Evolutionary conservation across 1,139 yeast genomes (phyloP), one percentile per base, ranked within the genome.

Genomic region (Yamadazyma friedrichii): DNA sequence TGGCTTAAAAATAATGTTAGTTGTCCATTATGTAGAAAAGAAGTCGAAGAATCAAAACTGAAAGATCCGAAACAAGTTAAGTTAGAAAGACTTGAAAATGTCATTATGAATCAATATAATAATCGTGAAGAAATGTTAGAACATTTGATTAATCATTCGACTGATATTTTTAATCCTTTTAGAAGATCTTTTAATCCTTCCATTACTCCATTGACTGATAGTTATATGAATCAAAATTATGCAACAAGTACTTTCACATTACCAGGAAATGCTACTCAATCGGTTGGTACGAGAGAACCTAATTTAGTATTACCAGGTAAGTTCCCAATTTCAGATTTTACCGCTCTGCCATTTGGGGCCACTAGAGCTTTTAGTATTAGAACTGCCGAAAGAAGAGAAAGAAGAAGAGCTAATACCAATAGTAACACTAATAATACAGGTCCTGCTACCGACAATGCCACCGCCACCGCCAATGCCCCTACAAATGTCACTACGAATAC

Each of bases 21-120:
- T 47, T 71, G 77, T 51, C 77, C 77, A 9, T 56, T 71, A 36
- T 71, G 77, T 43, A 56, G 77, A n/a, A 62, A 65, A 46, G 74
- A 70, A 48, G 75, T 71, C 15, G 70, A 65, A 42, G 58, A 59
- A 15, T 52, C 51, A 6, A 53, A 50, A 34, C 60, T 53, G 37
- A 50, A 59, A 34, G 59, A 58, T 41, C 59, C 65, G 2, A 48
- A 52, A 20, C 48, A 45, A 26, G 31, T 39, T 27, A 54, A 47
- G 26, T 20, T 41, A 20, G 57, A 53, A 35, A 36, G 49, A 20
- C 33, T 63, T 5, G 41, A 51, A 26, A 40, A 46, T 9, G 39
- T 38, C 15, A 49, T 51, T n/a, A 31, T 33, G 3, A 12, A 29
- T 9, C 40, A 45, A 20, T 44, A 42, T 28, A 53, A 49, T 39